These are phyloP conservation scores for Aspergillus steynii DNA, from an alignment of 495 filamentous ascomycete genomes.

Conservation along the genomic window DNA sequence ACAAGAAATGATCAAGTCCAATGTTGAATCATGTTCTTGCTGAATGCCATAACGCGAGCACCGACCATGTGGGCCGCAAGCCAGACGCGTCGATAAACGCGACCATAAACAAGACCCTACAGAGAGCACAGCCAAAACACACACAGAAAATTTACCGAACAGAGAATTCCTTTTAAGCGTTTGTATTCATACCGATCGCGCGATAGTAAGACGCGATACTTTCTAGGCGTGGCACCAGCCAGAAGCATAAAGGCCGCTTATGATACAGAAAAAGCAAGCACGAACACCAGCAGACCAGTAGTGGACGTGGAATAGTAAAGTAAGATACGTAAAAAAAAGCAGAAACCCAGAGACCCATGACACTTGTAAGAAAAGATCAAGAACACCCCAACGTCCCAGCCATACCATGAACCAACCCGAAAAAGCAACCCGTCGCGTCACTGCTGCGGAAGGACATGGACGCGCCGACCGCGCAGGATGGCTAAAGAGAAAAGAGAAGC, in stretches of 20 bases:
- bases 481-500: constrained; percentile 32
- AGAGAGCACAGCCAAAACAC: not conserved
- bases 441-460: constrained; percentile 33
- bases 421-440: constrained; percentile 42
- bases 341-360: constrained; percentile 54
- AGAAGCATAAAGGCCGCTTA: constrained; percentile 44
- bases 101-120: not conserved
- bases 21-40: no score
- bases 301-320: constrained; percentile 47
- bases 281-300: constrained; percentile 47
- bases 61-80: not conserved
- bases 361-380: constrained; percentile 45
- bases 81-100: not conserved
- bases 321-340: constrained; percentile 39
- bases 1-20: no score
- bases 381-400: constrained; percentile 56
- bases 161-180: constrained; percentile 27
- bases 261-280: constrained; percentile 50
- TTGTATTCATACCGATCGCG: constrained; percentile 49
- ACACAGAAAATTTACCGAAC: not conserved
- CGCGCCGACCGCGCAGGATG: constrained; percentile 40
- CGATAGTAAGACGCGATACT: constrained; percentile 27
- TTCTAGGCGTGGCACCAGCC: constrained; percentile 44
- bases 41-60: not conserved
- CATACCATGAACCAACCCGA: constrained; percentile 51